Evolutionary conservation across 2,329 filamentous ascomycete genomes (phyloP).

Genomic region (Hymenoscyphus linearis): DNA sequence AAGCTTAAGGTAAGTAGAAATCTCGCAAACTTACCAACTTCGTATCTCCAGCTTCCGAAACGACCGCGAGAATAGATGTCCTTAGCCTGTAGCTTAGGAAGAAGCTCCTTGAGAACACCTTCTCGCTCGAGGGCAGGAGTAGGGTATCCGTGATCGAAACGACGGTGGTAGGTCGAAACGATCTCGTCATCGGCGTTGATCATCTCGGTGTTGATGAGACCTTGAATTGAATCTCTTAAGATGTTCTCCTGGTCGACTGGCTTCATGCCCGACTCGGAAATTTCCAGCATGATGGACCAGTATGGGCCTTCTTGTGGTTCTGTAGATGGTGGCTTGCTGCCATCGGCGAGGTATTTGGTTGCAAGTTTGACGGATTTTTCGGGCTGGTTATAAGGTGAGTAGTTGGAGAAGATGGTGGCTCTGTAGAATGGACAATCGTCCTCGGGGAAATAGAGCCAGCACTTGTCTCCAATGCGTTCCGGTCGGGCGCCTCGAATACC

Average conservation of each 20-base stretch:
- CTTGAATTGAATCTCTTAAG: slow-evolving; percentile 87
- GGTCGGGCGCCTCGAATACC: slow-evolving; percentile 88
- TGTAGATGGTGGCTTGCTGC: slow-evolving; percentile 68
- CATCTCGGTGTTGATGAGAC: slow-evolving; percentile 97
- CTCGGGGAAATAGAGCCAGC: slow-evolving; percentile 99
- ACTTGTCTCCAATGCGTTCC: slow-evolving; percentile 97
- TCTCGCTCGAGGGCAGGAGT: slow-evolving; percentile 94
- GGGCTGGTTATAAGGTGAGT: slow-evolving; percentile 98
- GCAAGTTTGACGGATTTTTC: slow-evolving; percentile 75
- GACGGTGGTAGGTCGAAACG: slow-evolving; percentile 95
- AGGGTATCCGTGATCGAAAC: slow-evolving; percentile 97
- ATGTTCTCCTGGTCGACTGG: slow-evolving; percentile 82
- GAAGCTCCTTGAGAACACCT: slow-evolving; percentile 83
- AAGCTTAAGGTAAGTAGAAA: not conserved
- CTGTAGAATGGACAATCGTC: slow-evolving; percentile 99
- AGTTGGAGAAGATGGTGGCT: slow-evolving; percentile 99
- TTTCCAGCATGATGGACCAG: slow-evolving; percentile 99
- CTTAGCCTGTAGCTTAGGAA: slow-evolving; percentile 85
- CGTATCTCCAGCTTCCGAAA: slow-evolving; percentile 97
- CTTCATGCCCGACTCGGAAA: slow-evolving; percentile 94
- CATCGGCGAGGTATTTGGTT: slow-evolving; percentile 79
- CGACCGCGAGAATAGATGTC: slow-evolving; percentile 94
- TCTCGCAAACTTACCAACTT: slow-evolving; percentile 61
- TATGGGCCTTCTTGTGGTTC: slow-evolving; percentile 85
- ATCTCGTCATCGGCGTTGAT: slow-evolving; percentile 88